Evolutionary conservation across 2,329 filamentous ascomycete genomes (phyloP).

Genomic region (Chaetomiaceae sp.): DNA sequence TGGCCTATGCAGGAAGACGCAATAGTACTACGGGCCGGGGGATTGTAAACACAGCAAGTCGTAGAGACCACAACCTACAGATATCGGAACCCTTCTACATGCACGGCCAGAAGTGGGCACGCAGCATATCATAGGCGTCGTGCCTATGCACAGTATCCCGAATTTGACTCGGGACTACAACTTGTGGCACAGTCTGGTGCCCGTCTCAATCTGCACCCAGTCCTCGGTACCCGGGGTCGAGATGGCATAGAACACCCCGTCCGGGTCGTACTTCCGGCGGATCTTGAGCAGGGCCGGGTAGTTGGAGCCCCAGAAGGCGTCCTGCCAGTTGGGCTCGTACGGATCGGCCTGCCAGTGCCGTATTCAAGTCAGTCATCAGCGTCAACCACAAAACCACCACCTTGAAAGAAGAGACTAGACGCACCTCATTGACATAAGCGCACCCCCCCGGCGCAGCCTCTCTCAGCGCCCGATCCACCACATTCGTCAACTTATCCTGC

Average conservation of each 20-base stretch:
- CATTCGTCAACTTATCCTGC: conserved; percentile 34
- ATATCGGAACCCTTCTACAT: too few relatives aligned
- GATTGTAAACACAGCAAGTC: too few relatives aligned
- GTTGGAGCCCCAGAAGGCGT: conserved; percentile 35
- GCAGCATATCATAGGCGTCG: too few relatives aligned
- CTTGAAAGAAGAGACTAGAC: conserved; percentile 2
- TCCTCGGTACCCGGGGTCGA: conserved; percentile 40
- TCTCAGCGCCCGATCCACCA: conserved; percentile 32
- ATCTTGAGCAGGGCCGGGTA: conserved; percentile 32
- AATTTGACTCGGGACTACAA: conserved; percentile 8
- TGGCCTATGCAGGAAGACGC: too few relatives aligned
- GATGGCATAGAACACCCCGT: conserved; percentile 37
- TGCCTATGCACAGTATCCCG: too few relatives aligned
- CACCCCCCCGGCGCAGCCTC: conserved; percentile 34
- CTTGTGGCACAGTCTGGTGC: conserved; percentile 36
- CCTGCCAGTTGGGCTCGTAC: conserved; percentile 32
- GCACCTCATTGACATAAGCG: conserved; percentile 41
- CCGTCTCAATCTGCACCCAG: conserved; percentile 36
- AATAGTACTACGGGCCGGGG: too few relatives aligned
- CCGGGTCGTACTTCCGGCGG: conserved; percentile 39
- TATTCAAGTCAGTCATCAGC: conserved; percentile 9
- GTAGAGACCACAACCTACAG: too few relatives aligned
- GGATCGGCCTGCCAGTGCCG: conserved; percentile 22
- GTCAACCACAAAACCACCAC: neutral
- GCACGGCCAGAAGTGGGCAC: too few relatives aligned